Base-by-base conservation (phyloP, 441 rosid genomes). In the Caryocar brasiliense region DNA sequence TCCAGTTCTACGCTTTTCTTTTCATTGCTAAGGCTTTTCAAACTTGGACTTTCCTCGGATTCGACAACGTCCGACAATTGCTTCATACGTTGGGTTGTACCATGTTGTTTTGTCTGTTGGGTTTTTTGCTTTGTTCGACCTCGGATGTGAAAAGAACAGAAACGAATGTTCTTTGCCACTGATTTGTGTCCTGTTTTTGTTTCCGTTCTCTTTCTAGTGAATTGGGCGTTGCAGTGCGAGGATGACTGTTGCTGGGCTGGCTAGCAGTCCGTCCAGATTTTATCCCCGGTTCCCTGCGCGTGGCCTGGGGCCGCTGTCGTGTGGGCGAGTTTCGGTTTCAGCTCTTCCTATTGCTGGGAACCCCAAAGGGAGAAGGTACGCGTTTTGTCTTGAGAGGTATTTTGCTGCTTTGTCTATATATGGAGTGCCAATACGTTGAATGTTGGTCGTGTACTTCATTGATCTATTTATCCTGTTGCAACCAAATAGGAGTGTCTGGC, bases 191-290 rank as follows among this genome's bases (percentile, higher is more conserved):
- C 23, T 3, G 0, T n/a, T 29, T 20, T 39, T 27, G 48, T 15
- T 68, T 12, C 41, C 40, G 4, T 10, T 42, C 13, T 32, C 1
- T 37, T 19, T 15, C 13, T 34, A 51, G 38, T 58, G 43, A 23
- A 65, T 53, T 46, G 27, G 22, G 6, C 12, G 42, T 40, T 33
- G 44, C 54, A 15, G 6, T 60, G 37, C 46, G 37, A 72, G 56
- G 64, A 91, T 87, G 94, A 62, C 63, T 54, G 68, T 80, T n/a
- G 77, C 78, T 36, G 95, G 96, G 37, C 62, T 91, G 36, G 66
- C 71, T 7, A 63, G 64, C 54, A 58, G 75, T 78, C 84, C 86
- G 4, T 70, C 85, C 33, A 68, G 72, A 58, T 78, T 74, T 51
- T 78, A 68, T 60, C 56, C 47, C 17, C 58, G 52, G 21, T 25